These are phyloP conservation scores for Lactarius evosmus DNA, from an alignment of 768 basidiomycete species.

Conservation along the genomic window DNA sequence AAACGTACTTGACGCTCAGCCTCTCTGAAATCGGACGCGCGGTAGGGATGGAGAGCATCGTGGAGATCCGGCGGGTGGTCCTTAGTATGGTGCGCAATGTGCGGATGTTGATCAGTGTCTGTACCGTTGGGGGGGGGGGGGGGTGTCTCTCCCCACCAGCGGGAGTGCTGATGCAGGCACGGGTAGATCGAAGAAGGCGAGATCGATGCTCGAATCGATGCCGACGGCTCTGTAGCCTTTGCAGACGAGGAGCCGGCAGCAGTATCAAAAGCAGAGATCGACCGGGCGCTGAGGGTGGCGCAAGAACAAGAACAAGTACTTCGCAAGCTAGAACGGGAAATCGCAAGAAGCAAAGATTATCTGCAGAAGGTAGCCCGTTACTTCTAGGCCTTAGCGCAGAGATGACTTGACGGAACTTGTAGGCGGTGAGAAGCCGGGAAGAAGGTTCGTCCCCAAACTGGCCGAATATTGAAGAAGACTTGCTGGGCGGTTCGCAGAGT, in stretches of 20 bases:
- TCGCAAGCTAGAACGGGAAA: slow-evolving; percentile 48
- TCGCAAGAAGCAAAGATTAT: slow-evolving; percentile 68
- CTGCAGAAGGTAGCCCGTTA: slow-evolving; percentile 53
- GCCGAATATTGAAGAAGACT: slow-evolving; percentile 26
- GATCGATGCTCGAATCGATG: slow-evolving; percentile 65
- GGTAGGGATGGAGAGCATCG: slow-evolving; percentile 49
- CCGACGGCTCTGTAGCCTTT: slow-evolving; percentile 71
- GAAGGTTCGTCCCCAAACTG: slow-evolving; percentile 17
- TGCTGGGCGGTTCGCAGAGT: slow-evolving; percentile 4
- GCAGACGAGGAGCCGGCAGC: slow-evolving; percentile 56
- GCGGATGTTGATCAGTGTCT: not conserved
- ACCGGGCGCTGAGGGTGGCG: slow-evolving; percentile 49
- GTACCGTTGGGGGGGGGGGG: not conserved
- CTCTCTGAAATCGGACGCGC: slow-evolving; percentile 65
- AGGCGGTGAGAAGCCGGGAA: slow-evolving; percentile 28
- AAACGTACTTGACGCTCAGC: slow-evolving; percentile 77
- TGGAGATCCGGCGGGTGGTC: slow-evolving; percentile 56
- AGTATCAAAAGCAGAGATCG: slow-evolving; percentile 60
- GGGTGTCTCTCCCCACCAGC: not conserved
- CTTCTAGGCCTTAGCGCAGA: not conserved
- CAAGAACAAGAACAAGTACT: slow-evolving; percentile 56
- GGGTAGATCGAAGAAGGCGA: slow-evolving; percentile 66
- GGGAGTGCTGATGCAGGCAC: not conserved
- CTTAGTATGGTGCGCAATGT: slow-evolving; percentile 63
- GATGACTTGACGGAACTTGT: not conserved